Evolutionary conservation across 345 rosid species (phyloP).

Genomic region (Limnanthes douglasii): DNA sequence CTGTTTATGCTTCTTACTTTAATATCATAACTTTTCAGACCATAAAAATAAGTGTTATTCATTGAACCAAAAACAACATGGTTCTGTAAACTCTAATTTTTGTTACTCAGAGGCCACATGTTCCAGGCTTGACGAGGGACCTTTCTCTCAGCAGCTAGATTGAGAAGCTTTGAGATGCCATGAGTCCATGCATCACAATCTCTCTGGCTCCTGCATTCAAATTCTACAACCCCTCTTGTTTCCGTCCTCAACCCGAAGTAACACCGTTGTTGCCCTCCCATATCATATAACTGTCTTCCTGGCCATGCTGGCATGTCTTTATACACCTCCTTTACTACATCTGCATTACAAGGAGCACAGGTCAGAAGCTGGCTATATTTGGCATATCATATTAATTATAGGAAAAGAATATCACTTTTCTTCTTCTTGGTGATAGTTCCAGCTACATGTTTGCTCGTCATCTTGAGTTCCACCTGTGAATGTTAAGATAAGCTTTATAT

Average conservation of each 20-base stretch:
- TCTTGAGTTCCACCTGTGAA: constrained; percentile 59
- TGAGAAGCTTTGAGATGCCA: constrained; percentile 58
- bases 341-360: constrained; percentile 16
- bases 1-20: too few relatives aligned
- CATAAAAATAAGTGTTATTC: too few relatives aligned
- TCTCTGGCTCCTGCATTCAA: constrained; percentile 67
- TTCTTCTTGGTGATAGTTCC: constrained; percentile 80
- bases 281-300: constrained; percentile 62
- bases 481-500: not conserved
- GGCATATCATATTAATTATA: not conserved
- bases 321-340: constrained; percentile 54
- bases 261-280: constrained; percentile 44
- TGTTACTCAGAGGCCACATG: constrained; percentile 8
- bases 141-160: constrained; percentile 34
- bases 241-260: constrained; percentile 76
- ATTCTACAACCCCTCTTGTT: constrained; percentile 51
- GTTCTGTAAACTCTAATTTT: not conserved
- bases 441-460: constrained; percentile 81
- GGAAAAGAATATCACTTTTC: constrained; percentile 36
- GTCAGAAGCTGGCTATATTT: not conserved
- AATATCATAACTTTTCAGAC: too few relatives aligned
- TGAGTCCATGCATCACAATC: constrained; percentile 75
- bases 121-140: constrained; percentile 9
- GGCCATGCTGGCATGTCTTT: constrained; percentile 84
- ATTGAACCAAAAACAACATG: not conserved